phyloP scores from a whole-genome alignment of 2,329 filamentous ascomycete genomes.

The Aotearoamyces nothofagi region DNA sequence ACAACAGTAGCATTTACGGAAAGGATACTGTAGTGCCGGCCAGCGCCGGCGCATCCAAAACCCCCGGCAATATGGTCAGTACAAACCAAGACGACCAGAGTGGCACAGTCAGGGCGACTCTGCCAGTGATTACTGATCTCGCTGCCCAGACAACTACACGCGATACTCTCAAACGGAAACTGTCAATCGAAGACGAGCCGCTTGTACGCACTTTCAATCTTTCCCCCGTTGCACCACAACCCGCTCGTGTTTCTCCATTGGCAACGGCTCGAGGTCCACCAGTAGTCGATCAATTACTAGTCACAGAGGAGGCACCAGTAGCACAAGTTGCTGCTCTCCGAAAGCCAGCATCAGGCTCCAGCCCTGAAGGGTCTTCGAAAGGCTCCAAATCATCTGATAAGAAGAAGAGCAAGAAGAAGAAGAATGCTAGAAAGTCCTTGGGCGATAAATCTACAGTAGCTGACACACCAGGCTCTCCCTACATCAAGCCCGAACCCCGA shows the following conservation, averaged over 20 bases:
- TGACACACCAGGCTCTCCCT: slow-evolving; percentile 30
- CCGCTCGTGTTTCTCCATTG: slow-evolving; percentile 51
- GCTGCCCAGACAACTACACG: background rate
- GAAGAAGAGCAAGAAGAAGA: slow-evolving; percentile 37
- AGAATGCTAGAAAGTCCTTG: slow-evolving; percentile 30
- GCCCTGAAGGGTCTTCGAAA: slow-evolving; percentile 45
- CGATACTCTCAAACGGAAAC: background rate
- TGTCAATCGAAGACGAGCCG: slow-evolving; percentile 14
- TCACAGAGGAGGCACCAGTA: slow-evolving; percentile 19
- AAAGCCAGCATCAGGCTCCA: slow-evolving; percentile 32
- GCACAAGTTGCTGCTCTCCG: slow-evolving; percentile 43
- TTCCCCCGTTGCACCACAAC: slow-evolving; percentile 59
- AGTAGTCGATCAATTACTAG: slow-evolving; percentile 12
- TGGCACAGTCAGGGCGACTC: background rate
- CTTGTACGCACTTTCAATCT: slow-evolving; percentile 50
- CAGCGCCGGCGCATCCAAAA: background rate
- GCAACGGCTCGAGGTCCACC: slow-evolving; percentile 26
- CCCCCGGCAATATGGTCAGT: background rate
- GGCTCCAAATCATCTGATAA: slow-evolving; percentile 32
- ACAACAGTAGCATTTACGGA: background rate
- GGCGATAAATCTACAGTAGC: slow-evolving; percentile 10
- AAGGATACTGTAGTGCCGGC: background rate
- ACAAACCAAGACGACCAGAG: background rate
- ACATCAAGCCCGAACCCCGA: slow-evolving; percentile 49
- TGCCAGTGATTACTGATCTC: background rate